Evolutionary conservation across 345 rosid species (phyloP).

Genomic region (Capsella bursapastoris): DNA sequence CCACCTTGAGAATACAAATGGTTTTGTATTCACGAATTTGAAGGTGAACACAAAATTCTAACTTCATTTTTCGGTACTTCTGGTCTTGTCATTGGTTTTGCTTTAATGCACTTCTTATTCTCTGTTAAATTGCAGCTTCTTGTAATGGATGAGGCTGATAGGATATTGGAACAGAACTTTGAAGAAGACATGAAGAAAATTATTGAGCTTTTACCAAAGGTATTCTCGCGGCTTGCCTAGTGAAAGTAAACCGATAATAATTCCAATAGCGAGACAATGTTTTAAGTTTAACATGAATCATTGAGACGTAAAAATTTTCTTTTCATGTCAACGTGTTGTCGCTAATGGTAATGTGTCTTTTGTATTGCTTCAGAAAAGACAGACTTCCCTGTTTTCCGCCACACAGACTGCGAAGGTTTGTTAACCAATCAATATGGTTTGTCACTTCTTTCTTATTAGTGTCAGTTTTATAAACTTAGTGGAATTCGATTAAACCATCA

Average conservation of each 20-base stretch:
- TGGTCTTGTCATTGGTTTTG: slow-evolving; percentile 10
- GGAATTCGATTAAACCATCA: slow-evolving; percentile 27
- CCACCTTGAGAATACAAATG: slow-evolving; percentile 88
- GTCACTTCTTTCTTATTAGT: slow-evolving; percentile 5
- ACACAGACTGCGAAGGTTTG: slow-evolving; percentile 91
- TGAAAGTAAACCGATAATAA: neutral
- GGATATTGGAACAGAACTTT: slow-evolving; percentile 94
- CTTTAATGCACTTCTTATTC: neutral
- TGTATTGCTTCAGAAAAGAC: slow-evolving; percentile 70
- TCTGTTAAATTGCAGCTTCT: slow-evolving; percentile 63
- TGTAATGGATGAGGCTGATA: slow-evolving; percentile 94
- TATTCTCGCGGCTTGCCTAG: slow-evolving; percentile 30
- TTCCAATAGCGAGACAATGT: neutral
- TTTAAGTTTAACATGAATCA: neutral
- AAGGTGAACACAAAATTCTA: slow-evolving; percentile 55
- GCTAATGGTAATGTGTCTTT: neutral
- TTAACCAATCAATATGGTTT: slow-evolving; percentile 3
- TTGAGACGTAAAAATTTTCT: neutral
- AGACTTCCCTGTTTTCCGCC: slow-evolving; percentile 95
- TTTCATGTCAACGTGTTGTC: neutral
- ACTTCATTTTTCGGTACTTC: neutral
- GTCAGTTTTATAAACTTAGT: neutral
- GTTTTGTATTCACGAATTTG: slow-evolving; percentile 80
- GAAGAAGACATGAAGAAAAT: slow-evolving; percentile 99
- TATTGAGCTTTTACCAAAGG: slow-evolving; percentile 85